Base-by-base conservation (phyloP, 2,329 filamentous ascomycete genomes). In the Aspergillus sp. region DNA sequence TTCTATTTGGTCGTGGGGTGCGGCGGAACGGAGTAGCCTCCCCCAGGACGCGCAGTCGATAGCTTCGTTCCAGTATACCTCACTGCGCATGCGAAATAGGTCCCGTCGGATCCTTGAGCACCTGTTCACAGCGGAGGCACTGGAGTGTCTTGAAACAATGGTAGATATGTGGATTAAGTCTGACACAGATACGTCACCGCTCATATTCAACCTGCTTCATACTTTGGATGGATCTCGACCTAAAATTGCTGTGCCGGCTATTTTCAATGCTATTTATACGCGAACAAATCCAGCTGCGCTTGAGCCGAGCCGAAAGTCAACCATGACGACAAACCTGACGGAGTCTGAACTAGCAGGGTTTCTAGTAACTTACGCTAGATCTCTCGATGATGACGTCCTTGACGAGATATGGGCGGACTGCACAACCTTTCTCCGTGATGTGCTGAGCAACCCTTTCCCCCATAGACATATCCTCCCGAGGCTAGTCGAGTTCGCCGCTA, bases 351-450 rank as follows among this genome's bases (percentile, higher is more conserved):
- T 99, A 11, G 90, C 93, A 8, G 85, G 89, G 8, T 99, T 99
- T 72, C 76, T 98, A 44, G 90, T 96, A 7, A 90, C 95, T 61
- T 99, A 99, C 73, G 89, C 92, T 0, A 85, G 85, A 30, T 95
- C 93, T 0, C 81, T 98, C 12, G 95, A 99, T 68, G 95, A 99
- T 67, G 95, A 99, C 77, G 90, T 95, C 15, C 93, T 97, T 83
- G 95, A 99, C 67, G 95, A 99, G 74, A 96, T 99, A 48, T 99
- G 95, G 95, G 83, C 87, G 41, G 93, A 99, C 71, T 99, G 93
- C 72, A 91, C 93, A 67, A 85, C 89, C 0, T 99, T 99, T 73
- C 75, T 98, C 59, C 89, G 87, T 62, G 96, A 99, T 70, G 84
- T 99, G 26, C 81, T 99, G 26, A 87, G 89, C 22, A 99, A 99